Percentiles rank a stretch among this genome's conserved stretches.
Conservation (phyloP, 345 rosid genomes). For the Clarkia xantiana region DNA sequence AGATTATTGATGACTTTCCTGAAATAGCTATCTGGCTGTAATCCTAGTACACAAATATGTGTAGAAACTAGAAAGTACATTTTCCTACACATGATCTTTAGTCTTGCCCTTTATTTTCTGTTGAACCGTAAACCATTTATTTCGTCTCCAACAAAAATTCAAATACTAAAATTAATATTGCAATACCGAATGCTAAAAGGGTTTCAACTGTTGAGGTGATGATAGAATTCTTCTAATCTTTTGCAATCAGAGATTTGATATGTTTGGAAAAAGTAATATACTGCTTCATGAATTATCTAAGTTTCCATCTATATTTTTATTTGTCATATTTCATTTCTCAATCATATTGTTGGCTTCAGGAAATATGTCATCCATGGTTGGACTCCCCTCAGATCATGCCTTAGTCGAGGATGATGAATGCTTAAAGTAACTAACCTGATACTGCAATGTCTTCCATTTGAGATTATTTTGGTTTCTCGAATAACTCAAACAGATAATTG, state of each 20-base stretch:
- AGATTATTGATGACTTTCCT: not conserved
- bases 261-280: not conserved
- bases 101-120: too few relatives aligned
- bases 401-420: slow-evolving; percentile 70
- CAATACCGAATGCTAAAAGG: too few relatives aligned
- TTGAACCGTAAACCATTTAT: too few relatives aligned
- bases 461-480: not conserved
- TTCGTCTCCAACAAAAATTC: too few relatives aligned
- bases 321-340: not conserved
- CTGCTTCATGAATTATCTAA: not conserved
- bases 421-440: slow-evolving; percentile 35
- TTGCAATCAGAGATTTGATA: too few relatives aligned
- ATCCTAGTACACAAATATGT: too few relatives aligned
- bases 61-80: too few relatives aligned
- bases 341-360: slow-evolving; percentile 21
- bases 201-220: too few relatives aligned
- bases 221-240: too few relatives aligned
- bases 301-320: not conserved
- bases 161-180: too few relatives aligned
- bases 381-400: slow-evolving; percentile 88
- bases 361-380: slow-evolving; percentile 70
- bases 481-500: not conserved
- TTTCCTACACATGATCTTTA: too few relatives aligned
- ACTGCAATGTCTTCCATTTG: not conserved
- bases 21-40: not conserved